A percentile compares a stretch with the other conserved stretches of the same genome.
Conservation (phyloP, 2,329 filamentous ascomycete species). For the Magnaporthales sp. region DNA sequence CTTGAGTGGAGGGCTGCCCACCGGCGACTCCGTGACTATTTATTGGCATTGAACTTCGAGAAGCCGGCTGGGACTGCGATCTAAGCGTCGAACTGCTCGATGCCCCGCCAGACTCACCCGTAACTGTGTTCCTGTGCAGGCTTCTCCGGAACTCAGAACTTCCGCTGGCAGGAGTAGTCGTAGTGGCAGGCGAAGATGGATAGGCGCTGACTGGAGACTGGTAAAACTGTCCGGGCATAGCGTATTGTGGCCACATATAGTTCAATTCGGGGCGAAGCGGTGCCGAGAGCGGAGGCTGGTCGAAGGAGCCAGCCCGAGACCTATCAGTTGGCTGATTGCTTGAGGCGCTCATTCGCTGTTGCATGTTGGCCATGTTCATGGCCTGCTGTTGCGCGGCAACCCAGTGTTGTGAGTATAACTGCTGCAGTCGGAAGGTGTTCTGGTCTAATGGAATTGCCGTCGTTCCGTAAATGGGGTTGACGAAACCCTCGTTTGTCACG, state of each 20-base stretch:
- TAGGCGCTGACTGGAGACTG: constrained; percentile 37
- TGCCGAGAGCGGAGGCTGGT: constrained; percentile 50
- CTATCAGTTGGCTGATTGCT: constrained; percentile 30
- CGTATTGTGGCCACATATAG: constrained; percentile 34
- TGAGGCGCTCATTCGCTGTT: constrained; percentile 27
- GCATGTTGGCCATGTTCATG: constrained; percentile 27
- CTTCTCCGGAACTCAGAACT: constrained; percentile 47
- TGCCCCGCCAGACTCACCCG: constrained; percentile 36
- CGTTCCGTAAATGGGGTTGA: constrained; percentile 9
- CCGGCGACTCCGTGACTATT: constrained; percentile 10
- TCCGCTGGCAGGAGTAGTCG: constrained; percentile 16
- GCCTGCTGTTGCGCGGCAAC: constrained; percentile 29
- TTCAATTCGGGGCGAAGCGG: constrained; percentile 45
- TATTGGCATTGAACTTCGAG: constrained; percentile 27
- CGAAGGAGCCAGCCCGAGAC: constrained; percentile 54
- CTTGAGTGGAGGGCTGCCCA: constrained; percentile 17
- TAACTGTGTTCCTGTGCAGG: constrained; percentile 35
- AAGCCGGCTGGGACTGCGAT: constrained; percentile 59
- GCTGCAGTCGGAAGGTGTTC: constrained; percentile 8
- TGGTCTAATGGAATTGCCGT: not conserved
- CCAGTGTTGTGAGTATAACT: constrained; percentile 35
- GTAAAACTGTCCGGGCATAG: constrained; percentile 30
- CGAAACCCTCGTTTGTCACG: constrained; percentile 19
- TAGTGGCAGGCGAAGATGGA: constrained; percentile 45
- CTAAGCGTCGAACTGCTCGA: constrained; percentile 47